These are phyloP conservation scores for Kitagawia praeruptora DNA, from an alignment of 129 eudicot genomes.

Conservation along the genomic window DNA sequence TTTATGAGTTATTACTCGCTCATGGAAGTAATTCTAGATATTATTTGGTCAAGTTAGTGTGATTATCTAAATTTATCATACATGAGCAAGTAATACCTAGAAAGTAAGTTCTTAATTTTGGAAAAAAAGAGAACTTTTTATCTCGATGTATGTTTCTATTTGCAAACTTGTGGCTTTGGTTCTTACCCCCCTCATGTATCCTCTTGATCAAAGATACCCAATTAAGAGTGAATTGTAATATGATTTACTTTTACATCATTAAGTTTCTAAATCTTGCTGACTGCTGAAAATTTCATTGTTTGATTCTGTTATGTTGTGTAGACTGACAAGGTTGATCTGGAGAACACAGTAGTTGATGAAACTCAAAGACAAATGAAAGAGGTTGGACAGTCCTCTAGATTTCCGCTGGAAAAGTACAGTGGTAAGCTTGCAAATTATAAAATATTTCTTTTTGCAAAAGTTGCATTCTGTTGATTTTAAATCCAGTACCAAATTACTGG, in stretches of 20 bases:
- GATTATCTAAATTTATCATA: neutral
- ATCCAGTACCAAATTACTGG: neutral
- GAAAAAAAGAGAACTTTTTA: neutral
- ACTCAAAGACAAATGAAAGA: constrained; percentile 69
- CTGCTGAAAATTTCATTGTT: neutral
- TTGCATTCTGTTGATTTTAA: neutral
- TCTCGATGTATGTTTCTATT: neutral
- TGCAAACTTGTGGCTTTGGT: neutral
- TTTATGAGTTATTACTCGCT: neutral
- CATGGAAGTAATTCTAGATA: neutral
- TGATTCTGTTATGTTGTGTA: constrained; percentile 28
- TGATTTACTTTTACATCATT: neutral
- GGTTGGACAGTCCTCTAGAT: constrained; percentile 45
- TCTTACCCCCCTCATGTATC: neutral
- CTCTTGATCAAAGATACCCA: neutral
- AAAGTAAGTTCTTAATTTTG: neutral
- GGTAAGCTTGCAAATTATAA: constrained; percentile 32
- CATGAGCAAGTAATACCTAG: neutral
- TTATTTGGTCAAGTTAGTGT: neutral
- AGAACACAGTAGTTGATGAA: constrained; percentile 98
- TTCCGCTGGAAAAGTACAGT: constrained; percentile 59
- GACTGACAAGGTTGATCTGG: constrained; percentile 98
- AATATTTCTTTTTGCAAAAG: neutral
- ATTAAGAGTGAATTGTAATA: neutral
- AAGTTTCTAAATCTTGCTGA: neutral